A percentile compares a stretch with the other conserved stretches of the same genome.
phyloP scores from a whole-genome alignment of 305 asterid genomes.

The Fraxinus greggii region DNA sequence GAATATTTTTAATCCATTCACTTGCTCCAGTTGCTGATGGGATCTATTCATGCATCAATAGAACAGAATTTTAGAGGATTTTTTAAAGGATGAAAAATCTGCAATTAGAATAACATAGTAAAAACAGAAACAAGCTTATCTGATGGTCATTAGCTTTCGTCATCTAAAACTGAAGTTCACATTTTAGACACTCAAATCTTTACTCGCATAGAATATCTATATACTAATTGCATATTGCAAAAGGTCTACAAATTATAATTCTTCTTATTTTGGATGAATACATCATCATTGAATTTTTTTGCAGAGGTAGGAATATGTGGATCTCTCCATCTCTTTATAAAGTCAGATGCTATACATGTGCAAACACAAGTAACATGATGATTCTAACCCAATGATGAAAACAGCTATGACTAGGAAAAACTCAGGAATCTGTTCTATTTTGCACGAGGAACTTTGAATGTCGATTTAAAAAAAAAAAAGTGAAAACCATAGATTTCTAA shows the following conservation, averaged over 20 bases:
- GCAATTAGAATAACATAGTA: constrained; percentile 12
- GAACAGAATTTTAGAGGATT: constrained; percentile 7
- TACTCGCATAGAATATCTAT: not conserved
- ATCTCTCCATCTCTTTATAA: constrained; percentile 2
- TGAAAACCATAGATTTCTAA: not conserved
- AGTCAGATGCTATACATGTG: not conserved
- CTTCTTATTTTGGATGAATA: not conserved
- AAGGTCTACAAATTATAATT: not conserved
- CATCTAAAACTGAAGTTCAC: constrained; percentile 6
- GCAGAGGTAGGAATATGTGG: constrained; percentile 6
- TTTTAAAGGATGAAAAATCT: constrained; percentile 19
- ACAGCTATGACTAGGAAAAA: not conserved
- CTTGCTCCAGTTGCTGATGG: not conserved
- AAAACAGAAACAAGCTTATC: constrained; percentile 12
- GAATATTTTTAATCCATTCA: not conserved
- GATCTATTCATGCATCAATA: constrained; percentile 6
- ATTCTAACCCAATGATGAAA: not conserved
- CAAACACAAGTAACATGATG: constrained; percentile 1
- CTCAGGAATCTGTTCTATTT: not conserved
- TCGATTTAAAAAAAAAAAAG: not conserved
- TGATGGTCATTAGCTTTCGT: not conserved
- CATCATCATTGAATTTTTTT: not conserved
- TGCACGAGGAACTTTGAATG: not conserved
- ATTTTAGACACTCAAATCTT: not conserved
- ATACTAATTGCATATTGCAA: constrained; percentile 6